Percentiles rank a stretch among this genome's conserved stretches.
Evolutionary conservation across 345 rosid genomes (phyloP).

Genomic region (Mangifera indica): DNA sequence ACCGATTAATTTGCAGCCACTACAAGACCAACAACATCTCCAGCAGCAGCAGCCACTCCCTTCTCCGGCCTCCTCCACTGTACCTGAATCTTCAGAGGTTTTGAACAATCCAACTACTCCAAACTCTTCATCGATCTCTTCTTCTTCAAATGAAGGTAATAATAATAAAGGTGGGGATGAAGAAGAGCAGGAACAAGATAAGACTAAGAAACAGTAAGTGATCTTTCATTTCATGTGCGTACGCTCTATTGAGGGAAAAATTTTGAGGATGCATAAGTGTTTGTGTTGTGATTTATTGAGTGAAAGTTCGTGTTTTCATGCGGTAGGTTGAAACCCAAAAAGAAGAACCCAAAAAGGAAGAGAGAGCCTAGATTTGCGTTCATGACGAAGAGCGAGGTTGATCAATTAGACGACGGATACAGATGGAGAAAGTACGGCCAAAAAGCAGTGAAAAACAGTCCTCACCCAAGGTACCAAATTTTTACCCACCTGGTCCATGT

Average conservation of each 20-base stretch:
- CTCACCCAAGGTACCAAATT: conserved; percentile 72
- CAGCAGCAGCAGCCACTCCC: conserved; percentile 18
- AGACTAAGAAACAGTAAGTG: conserved; percentile 77
- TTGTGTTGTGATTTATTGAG: not conserved
- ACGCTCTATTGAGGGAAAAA: too few species aligned
- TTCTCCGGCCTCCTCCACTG: conserved; percentile 41
- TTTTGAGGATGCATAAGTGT: not conserved
- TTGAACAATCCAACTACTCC: conserved; percentile 74
- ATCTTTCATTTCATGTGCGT: not conserved
- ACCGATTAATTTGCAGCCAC: conserved; percentile 18
- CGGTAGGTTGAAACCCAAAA: conserved; percentile 80
- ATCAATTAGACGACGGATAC: conserved; percentile 94
- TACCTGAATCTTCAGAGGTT: conserved; percentile 72
- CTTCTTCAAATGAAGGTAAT: conserved; percentile 68
- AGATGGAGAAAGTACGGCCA: conserved; percentile 99
- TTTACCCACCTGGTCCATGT: not conserved
- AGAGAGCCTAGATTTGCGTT: conserved; percentile 91
- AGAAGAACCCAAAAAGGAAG: conserved; percentile 76
- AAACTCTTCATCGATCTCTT: conserved; percentile 79
- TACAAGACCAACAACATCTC: conserved; percentile 23
- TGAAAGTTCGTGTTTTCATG: conserved; percentile 12
- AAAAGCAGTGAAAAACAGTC: conserved; percentile 96
- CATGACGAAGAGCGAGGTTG: conserved; percentile 93
- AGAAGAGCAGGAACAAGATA: conserved; percentile 52
- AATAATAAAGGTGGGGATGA: conserved; percentile 30